Evolutionary conservation across 2,329 filamentous ascomycete species (phyloP), one percentile per base, ranked within the genome.

Genomic region (Monosporascus sp.): DNA sequence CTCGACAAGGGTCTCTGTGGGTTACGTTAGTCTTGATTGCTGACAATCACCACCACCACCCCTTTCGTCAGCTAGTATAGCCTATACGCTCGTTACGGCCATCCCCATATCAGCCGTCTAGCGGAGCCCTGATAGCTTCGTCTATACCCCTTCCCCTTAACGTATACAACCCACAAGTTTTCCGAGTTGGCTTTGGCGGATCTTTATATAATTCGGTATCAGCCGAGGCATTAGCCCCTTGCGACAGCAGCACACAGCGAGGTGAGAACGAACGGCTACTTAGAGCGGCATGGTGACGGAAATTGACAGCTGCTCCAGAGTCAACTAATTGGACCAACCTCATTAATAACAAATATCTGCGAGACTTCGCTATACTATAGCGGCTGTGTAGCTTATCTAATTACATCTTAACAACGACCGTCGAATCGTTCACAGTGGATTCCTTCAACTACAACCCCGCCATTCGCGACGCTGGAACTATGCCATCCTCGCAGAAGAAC

Each of bases 401-500:
- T 18, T 20, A 43, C 39, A 18, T 24, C 45, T 41, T 27, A 37
- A 50, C 41, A 22, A 38, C 39, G 31, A 14, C 20, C 9, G 54
- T 49, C 27, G 46, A 45, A 41, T 47, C n/a, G 44, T 54, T 25
- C 54, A 61, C 57, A 31, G 54, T 64, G 57, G 52, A 62, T 60
- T 50, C 49, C 46, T 55, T 50, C 50, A 37, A 50, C 37, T 57
- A 50, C 43, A 44, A 20, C 48, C 37, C 48, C 53, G 35, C 52
- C 38, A 54, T 27, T 48, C 49, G 49, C n/a, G 51, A 24, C 52
- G 50, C 53, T 48, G 53, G 49, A 57, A 54, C 47, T 52, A 69
- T 73, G 67, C 62, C 69, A 41, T 61, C 60, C 53, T 69, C 69
- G 50, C 63, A 65, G 55, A 69, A 70, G 61, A 64, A 63, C 56